A percentile compares a stretch with the other conserved stretches of the same genome.
Conservation (phyloP, 192 early-diverging fungal species). For the Kickxella alabastrina region DNA sequence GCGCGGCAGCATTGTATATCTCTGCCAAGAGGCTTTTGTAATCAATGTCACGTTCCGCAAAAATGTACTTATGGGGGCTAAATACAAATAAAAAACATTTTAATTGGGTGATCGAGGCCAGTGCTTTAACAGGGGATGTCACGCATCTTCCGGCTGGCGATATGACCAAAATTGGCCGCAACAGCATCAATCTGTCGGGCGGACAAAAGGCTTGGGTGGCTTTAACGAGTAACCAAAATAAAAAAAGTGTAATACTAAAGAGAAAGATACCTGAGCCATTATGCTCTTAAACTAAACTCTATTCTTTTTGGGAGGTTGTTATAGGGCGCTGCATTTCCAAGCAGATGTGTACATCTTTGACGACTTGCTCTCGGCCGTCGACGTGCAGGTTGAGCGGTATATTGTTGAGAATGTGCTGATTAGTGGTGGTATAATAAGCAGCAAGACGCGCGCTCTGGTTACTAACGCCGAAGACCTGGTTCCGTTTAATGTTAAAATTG, state of each 20-base stretch:
- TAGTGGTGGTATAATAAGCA: constrained; percentile 12
- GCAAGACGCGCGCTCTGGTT: constrained; percentile 30
- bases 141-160: constrained; percentile 27
- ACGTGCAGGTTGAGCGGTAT: constrained; percentile 23
- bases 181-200: constrained; percentile 57
- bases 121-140: constrained; percentile 29
- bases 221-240: constrained; percentile 56
- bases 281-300: background rate
- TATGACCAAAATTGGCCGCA: constrained; percentile 55
- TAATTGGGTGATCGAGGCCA: constrained; percentile 23
- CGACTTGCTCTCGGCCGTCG: constrained; percentile 31
- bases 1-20: constrained; percentile 54
- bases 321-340: constrained; percentile 58
- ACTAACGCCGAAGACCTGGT: constrained; percentile 42
- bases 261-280: background rate
- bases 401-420: constrained; percentile 27
- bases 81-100: constrained; percentile 19
- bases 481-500: constrained; percentile 20
- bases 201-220: constrained; percentile 64
- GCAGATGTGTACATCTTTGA: constrained; percentile 52
- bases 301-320: background rate
- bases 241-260: background rate
- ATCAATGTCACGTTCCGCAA: constrained; percentile 43
- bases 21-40: constrained; percentile 43
- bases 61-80: constrained; percentile 34